A percentile compares a stretch with the other conserved stretches of the same genome.
These are phyloP conservation scores for Vitellaria paradoxa DNA, from an alignment of 179 eudicot genomes.

Conservation along the genomic window DNA sequence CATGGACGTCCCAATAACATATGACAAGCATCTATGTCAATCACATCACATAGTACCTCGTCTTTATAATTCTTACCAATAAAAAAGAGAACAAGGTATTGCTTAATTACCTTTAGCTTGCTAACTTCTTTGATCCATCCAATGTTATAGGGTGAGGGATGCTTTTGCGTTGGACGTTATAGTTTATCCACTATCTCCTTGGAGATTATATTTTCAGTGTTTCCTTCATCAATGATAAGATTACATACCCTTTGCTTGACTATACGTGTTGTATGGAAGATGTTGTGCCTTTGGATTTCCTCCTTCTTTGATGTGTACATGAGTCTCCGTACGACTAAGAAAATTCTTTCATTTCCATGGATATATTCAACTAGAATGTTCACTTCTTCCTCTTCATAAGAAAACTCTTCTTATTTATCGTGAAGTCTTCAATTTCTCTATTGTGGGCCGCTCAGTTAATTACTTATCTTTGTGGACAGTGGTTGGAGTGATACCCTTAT, in stretches of 20 bases:
- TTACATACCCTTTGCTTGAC: neutral
- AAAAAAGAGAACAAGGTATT: neutral
- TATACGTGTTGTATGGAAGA: neutral
- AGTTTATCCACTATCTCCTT: neutral
- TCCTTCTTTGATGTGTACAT: neutral
- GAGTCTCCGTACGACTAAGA: neutral
- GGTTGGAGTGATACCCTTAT: neutral
- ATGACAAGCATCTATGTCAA: constrained; percentile 6
- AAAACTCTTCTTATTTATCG: too few species aligned
- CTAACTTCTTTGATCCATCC: neutral
- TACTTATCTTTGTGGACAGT: neutral
- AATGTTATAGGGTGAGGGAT: neutral
- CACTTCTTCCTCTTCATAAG: neutral
- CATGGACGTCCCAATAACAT: neutral
- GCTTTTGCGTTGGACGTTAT: neutral
- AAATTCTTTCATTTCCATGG: neutral
- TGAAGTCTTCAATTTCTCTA: neutral
- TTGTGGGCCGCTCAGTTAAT: neutral
- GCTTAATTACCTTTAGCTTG: neutral
- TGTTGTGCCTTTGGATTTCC: neutral
- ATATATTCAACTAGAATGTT: neutral
- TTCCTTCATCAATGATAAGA: constrained; percentile 5
- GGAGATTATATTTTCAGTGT: neutral
- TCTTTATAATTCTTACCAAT: neutral
- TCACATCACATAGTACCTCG: neutral